Conservation (phyloP, 306 rosid genomes). For the cucumber (Cucumis sativus) region DNA sequence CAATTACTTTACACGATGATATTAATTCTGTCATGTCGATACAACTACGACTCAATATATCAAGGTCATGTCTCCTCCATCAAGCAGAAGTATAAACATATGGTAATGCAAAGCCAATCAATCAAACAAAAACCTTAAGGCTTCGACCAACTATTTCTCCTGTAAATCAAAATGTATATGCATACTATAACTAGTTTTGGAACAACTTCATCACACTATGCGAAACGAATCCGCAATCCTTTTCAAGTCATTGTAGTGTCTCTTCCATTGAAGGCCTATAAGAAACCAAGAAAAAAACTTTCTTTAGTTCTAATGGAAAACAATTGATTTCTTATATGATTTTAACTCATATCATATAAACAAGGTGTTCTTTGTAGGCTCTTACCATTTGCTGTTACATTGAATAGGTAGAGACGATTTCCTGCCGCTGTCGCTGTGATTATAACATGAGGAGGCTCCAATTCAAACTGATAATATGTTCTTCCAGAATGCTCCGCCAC, state of each 20-base stretch:
- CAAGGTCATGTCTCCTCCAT: neutral
- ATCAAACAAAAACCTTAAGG: neutral
- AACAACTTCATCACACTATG: constrained; percentile 31
- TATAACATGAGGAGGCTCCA: constrained; percentile 88
- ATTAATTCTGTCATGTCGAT: neutral
- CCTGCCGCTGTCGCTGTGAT: constrained; percentile 97
- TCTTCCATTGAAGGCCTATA: constrained; percentile 98
- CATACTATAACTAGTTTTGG: neutral
- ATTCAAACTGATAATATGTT: constrained; percentile 81
- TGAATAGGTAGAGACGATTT: constrained; percentile 83
- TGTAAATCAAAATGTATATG: neutral
- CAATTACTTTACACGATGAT: neutral
- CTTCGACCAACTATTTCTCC: neutral
- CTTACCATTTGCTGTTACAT: constrained; percentile 73
- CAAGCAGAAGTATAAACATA: neutral
- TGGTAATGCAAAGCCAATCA: neutral
- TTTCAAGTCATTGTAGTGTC: constrained; percentile 68
- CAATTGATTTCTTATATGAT: constrained; percentile 6
- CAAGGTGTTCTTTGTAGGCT: neutral
- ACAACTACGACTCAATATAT: neutral
- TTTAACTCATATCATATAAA: neutral
- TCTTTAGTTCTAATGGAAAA: neutral
- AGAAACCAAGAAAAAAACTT: constrained; percentile 7
- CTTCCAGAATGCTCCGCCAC: constrained; percentile 69
- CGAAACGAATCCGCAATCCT: constrained; percentile 63